Evolutionary conservation across 2,329 filamentous ascomycete species (phyloP).

Genomic region (Mycosphaerella arachidis): DNA sequence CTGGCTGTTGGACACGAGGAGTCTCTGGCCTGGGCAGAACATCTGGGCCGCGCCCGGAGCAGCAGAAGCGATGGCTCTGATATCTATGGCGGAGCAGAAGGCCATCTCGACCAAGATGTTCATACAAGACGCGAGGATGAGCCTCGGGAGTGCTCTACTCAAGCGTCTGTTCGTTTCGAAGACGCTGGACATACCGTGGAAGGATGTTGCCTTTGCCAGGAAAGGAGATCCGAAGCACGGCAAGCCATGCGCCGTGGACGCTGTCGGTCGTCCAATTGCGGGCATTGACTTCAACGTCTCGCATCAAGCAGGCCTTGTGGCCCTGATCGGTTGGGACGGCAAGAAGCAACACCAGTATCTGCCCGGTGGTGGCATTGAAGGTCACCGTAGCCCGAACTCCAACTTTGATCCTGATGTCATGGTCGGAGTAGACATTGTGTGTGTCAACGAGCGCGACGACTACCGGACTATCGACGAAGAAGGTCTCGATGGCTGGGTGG

Average conservation of each 20-base stretch:
- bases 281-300: constrained; percentile 68
- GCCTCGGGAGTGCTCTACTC: constrained; percentile 65
- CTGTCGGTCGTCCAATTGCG: constrained; percentile 36
- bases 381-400: constrained; percentile 23
- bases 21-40: constrained; percentile 44
- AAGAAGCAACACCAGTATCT: constrained; percentile 24
- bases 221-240: constrained; percentile 49
- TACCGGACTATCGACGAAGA: constrained; percentile 56
- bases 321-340: constrained; percentile 53
- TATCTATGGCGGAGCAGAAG: constrained; percentile 52
- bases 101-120: constrained; percentile 53
- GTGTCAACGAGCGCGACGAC: constrained; percentile 63
- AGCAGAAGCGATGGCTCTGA: constrained; percentile 38
- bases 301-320: constrained; percentile 72
- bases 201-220: constrained; percentile 52
- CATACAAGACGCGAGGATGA: constrained; percentile 64
- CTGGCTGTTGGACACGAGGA: constrained; percentile 49
- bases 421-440: constrained; percentile 73
- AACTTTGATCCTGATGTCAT: constrained; percentile 38
- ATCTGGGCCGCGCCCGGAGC: constrained; percentile 42
- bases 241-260: constrained; percentile 47
- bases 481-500: constrained; percentile 64
- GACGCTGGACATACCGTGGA: constrained; percentile 58
- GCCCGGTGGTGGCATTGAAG: constrained; percentile 26
- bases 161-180: constrained; percentile 66